These are phyloP conservation scores for Russula vinacea DNA, from an alignment of 768 basidiomycete genomes.

Conservation along the genomic window DNA sequence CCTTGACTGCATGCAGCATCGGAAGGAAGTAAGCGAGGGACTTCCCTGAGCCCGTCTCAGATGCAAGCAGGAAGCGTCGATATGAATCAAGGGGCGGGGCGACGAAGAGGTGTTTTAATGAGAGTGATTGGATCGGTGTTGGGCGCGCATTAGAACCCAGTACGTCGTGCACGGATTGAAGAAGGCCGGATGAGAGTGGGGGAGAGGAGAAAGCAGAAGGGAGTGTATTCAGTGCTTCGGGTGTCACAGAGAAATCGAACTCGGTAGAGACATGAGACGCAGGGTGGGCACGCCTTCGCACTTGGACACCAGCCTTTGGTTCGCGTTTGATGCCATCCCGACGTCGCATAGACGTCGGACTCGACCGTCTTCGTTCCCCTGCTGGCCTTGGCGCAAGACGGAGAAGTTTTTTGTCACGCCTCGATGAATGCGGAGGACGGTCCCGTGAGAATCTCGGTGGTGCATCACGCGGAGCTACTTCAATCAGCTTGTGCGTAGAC, in stretches of 20 bases:
- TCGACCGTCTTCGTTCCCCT: neutral
- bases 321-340: neutral
- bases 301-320: neutral
- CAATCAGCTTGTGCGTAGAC: slow-evolving; percentile 19
- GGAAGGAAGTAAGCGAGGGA: slow-evolving; percentile 88
- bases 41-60: slow-evolving; percentile 91
- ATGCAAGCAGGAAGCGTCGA: slow-evolving; percentile 63
- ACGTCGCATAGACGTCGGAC: neutral
- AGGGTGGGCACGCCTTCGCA: neutral
- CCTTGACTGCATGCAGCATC: slow-evolving; percentile 73
- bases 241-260: slow-evolving; percentile 38
- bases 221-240: slow-evolving; percentile 35
- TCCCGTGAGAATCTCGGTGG: slow-evolving; percentile 16
- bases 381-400: neutral
- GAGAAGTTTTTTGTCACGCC: neutral
- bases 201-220: slow-evolving; percentile 57
- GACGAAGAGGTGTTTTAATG: slow-evolving; percentile 61
- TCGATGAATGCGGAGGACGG: slow-evolving; percentile 2
- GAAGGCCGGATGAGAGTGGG: slow-evolving; percentile 62
- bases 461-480: slow-evolving; percentile 23
- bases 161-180: slow-evolving; percentile 53
- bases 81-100: slow-evolving; percentile 40
- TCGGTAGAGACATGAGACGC: slow-evolving; percentile 34
- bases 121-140: slow-evolving; percentile 76
- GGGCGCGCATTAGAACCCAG: slow-evolving; percentile 58